Conservation (phyloP, 768 basidiomycete species). For the Psilocybe azurescens region DNA sequence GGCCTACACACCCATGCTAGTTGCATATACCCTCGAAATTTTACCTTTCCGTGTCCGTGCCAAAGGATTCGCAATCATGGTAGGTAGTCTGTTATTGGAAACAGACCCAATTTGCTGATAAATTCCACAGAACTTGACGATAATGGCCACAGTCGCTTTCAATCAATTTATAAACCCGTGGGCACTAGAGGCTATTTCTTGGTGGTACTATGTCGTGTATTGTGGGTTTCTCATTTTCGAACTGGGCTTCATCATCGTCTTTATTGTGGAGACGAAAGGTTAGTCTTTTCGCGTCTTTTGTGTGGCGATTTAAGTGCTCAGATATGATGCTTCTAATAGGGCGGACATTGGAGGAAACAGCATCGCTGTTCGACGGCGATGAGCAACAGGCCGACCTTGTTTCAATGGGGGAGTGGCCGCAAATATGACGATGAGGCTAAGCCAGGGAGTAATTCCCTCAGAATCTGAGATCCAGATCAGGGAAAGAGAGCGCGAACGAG, state of each 20-base stretch:
- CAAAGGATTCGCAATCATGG: constrained; percentile 81
- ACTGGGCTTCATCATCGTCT: constrained; percentile 58
- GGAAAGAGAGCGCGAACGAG: not conserved
- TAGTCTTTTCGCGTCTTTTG: constrained; percentile 9
- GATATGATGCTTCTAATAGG: constrained; percentile 35
- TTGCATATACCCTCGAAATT: constrained; percentile 74
- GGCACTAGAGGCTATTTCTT: constrained; percentile 62
- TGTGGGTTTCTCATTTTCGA: constrained; percentile 71
- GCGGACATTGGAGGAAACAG: constrained; percentile 75
- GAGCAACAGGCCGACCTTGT: constrained; percentile 47
- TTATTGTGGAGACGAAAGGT: constrained; percentile 70
- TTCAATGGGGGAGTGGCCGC: constrained; percentile 56
- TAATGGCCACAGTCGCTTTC: constrained; percentile 73
- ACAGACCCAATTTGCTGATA: constrained; percentile 1
- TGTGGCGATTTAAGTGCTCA: not conserved
- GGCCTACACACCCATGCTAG: constrained; percentile 78
- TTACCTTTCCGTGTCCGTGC: constrained; percentile 82
- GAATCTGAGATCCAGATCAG: constrained; percentile 12
- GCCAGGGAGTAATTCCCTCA: constrained; percentile 26
- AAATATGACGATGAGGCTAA: constrained; percentile 38
- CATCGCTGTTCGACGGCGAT: constrained; percentile 72
- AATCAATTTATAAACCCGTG: constrained; percentile 84
- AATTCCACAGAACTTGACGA: constrained; percentile 55
- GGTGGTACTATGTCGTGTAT: constrained; percentile 67
- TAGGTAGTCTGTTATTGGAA: constrained; percentile 28